Percentiles rank a stretch among this genome's conserved stretches.
phyloP scores from a whole-genome alignment of 208 protist species.

The Trypanosoma congolense region DNA sequence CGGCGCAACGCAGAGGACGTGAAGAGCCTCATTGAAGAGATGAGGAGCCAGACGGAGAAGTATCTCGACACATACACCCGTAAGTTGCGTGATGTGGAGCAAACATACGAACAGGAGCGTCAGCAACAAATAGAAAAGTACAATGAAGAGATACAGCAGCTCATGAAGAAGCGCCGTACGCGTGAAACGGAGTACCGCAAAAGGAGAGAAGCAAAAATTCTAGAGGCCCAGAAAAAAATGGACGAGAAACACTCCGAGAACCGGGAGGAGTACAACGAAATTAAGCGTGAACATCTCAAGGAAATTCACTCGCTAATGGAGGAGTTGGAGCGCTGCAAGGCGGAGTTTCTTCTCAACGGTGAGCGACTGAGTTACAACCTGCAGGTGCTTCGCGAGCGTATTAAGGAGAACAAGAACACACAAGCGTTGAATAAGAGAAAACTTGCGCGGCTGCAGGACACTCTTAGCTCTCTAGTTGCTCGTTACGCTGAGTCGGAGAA shows the following conservation, averaged over 20 bases:
- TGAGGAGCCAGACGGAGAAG: conserved; percentile 80
- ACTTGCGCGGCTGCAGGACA: conserved; percentile 83
- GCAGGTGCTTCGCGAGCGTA: conserved; percentile 92
- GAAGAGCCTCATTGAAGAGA: conserved; percentile 73
- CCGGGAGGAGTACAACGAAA: conserved; percentile 82
- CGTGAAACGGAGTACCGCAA: conserved; percentile 89
- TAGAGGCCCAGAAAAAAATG: conserved; percentile 74
- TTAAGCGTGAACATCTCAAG: conserved; percentile 65
- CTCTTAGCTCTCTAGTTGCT: conserved; percentile 79
- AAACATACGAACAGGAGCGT: conserved; percentile 81
- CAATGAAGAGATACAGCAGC: conserved; percentile 72
- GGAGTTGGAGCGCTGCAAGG: conserved; percentile 93
- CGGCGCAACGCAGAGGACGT: conserved; percentile 75
- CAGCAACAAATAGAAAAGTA: conserved; percentile 64
- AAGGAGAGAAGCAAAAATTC: conserved; percentile 64
- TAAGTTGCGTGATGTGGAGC: conserved; percentile 86
- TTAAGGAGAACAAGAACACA: conserved; percentile 93
- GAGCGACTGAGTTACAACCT: conserved; percentile 96
- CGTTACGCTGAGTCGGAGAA: conserved; percentile 91
- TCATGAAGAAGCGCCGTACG: conserved; percentile 86
- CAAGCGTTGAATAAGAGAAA: conserved; percentile 92
- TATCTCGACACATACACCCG: conserved; percentile 71
- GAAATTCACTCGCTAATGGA: conserved; percentile 91
- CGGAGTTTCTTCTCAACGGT: conserved; percentile 93
- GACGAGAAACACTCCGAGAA: conserved; percentile 73